Base-by-base conservation (phyloP, 495 filamentous ascomycete species). In the Hyaloscypha finlandica region DNA sequence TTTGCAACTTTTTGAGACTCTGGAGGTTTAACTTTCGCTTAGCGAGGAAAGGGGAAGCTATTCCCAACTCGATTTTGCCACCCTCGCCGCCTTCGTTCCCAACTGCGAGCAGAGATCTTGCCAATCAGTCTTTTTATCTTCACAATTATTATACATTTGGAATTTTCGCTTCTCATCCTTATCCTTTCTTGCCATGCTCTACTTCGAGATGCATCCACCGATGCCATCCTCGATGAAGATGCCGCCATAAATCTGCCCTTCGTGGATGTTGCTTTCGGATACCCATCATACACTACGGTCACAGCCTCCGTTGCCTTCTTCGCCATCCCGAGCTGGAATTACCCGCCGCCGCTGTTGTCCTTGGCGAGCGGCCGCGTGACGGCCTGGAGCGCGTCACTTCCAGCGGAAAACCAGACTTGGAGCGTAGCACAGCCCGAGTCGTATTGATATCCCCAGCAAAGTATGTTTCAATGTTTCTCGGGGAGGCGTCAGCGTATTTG, bases 321-420 rank as follows among this genome's bases (percentile, higher is more conserved):
- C 32, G 85, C 71, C 30, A 87, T 77, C 61, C 84, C 84, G 62
- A 87, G 79, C 69, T 87, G 84, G 70, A 81, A 85, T 74, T 85
- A 82, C 16, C 84, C 84, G 35, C 75, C 81, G 56, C 84, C 83
- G 29, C 79, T 76, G 68, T 84, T 84, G 70, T 87, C 70, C 63
- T 85, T 86, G 45, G 66, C 53, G 2, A 83, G 67, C n/a, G 81
- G 77, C 19, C 66, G 68, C 53, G 81, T 84, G 20, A 84, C 82
- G 48, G 77, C 75, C 67, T 78, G 65, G 32, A 87, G 79, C 16
- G 79, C 78, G 37, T 79, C 78, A 68, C 80, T 73, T 42, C 75
- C 76, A 58, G 77, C 74, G 25, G 83, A 86, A 77, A 86, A 86
- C 74, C 81, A 86, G 3, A 81, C 77, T 54, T 80, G 79, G 25